Evolutionary conservation across 1,284 basidiomycete genomes (phyloP).

Genomic region (Inonotus obliquus): DNA sequence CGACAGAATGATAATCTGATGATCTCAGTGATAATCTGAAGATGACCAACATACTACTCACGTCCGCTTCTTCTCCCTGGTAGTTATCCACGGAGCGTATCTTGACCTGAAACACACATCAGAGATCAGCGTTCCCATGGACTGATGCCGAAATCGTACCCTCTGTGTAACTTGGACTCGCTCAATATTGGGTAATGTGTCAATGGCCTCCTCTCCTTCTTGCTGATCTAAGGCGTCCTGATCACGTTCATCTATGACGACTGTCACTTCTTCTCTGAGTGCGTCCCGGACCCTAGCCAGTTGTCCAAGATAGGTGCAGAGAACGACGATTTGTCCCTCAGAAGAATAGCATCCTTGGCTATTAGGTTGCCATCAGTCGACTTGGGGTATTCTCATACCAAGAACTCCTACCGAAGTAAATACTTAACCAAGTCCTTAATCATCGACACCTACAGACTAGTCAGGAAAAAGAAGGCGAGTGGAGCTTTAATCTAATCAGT

Average conservation of each 20-base stretch:
- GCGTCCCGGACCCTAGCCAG: slow-evolving; percentile 53
- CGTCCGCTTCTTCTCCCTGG: slow-evolving; percentile 66
- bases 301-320: slow-evolving; percentile 75
- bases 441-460: slow-evolving; percentile 51
- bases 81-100: slow-evolving; percentile 74
- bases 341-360: slow-evolving; percentile 55
- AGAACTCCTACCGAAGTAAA: slow-evolving; percentile 44
- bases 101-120: slow-evolving; percentile 40
- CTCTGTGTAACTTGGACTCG: slow-evolving; percentile 45
- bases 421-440: slow-evolving; percentile 67
- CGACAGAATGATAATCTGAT: slow-evolving; percentile 61
- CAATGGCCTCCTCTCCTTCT: slow-evolving; percentile 36
- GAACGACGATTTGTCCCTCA: slow-evolving; percentile 67
- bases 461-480: neutral
- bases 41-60: slow-evolving; percentile 20
- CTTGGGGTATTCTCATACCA: slow-evolving; percentile 11
- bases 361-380: slow-evolving; percentile 5
- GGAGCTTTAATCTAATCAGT: neutral
- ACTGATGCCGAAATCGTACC: slow-evolving; percentile 30
- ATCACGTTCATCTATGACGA: slow-evolving; percentile 68
- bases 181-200: slow-evolving; percentile 34
- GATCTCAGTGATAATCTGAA: neutral
- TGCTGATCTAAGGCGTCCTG: slow-evolving; percentile 49
- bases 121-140: neutral
- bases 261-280: slow-evolving; percentile 44